These are phyloP conservation scores for Trichoderma gracile DNA, from an alignment of 2,329 filamentous ascomycete species.

Conservation along the genomic window DNA sequence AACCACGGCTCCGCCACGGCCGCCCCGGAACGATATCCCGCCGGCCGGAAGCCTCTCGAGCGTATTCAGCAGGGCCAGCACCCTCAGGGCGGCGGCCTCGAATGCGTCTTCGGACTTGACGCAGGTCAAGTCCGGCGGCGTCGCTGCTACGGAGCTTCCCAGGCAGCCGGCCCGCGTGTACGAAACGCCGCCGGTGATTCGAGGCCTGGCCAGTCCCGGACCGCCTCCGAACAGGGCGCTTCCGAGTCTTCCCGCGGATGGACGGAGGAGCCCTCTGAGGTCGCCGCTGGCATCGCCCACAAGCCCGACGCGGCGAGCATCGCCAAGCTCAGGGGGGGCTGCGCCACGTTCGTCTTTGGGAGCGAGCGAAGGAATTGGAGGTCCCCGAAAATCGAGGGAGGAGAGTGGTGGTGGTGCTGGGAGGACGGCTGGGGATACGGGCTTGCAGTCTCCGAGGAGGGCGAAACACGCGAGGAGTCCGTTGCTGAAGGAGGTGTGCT, in stretches of 20 bases:
- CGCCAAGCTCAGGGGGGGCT: background rate
- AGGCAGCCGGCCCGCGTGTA: slow-evolving; percentile 23
- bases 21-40: background rate
- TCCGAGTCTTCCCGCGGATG: slow-evolving; percentile 34
- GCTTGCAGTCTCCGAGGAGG: slow-evolving; percentile 20
- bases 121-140: background rate
- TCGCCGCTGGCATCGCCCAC: background rate
- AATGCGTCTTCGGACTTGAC: background rate
- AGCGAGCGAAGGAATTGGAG: background rate
- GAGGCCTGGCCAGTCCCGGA: slow-evolving; percentile 38
- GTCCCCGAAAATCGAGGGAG: background rate
- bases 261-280: slow-evolving; percentile 27
- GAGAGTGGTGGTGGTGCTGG: background rate
- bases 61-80: slow-evolving; percentile 9
- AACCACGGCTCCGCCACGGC: background rate
- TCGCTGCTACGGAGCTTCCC: slow-evolving; percentile 2
- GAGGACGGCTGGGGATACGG: background rate
- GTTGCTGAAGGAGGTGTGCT: slow-evolving; percentile 30
- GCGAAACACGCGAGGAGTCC: slow-evolving; percentile 29
- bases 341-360: background rate
- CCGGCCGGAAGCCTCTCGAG: slow-evolving; percentile 7
- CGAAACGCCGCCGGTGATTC: slow-evolving; percentile 26
- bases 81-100: background rate
- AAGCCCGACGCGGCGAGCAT: background rate
- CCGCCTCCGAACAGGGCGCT: slow-evolving; percentile 50